Base-by-base conservation (phyloP, 495 filamentous ascomycete species). In the Penicillium alfredii region DNA sequence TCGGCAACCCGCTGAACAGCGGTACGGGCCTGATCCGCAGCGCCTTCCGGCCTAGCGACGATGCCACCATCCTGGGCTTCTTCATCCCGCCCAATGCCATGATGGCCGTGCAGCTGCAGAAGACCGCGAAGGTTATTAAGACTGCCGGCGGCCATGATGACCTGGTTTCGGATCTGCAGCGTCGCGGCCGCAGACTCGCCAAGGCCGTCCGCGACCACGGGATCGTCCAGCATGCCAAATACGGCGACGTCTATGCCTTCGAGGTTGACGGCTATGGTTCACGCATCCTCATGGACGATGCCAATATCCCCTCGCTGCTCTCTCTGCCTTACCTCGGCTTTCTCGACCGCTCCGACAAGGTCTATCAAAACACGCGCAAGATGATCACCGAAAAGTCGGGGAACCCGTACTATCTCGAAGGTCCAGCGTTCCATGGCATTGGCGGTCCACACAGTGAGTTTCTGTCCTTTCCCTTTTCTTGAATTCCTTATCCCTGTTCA, bases 231-330 rank as follows among this genome's bases (percentile, higher is more conserved):
- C 88, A 95, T 51, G 74, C 80, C 45, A 80, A 73, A 26, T 94
- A 81, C 45, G 93, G 93, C 18, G 67, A 83, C 13, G 92, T 99
- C 3, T 99, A 94, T 56, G 92, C 92, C 4, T 99, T 83, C 54
- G 92, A 99, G 61, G 87, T 97, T 9, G 92, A 99, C 55, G 92
- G 92, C 1, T 99, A 92, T 48, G 93, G 92, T 30, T 88, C 84
- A 8, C 72, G 77, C 4, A 84, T 94, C 33, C 59, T 98, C 19
- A 97, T 98, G 92, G 92, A 99, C 47, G 92, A 99, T 56, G 92
- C 92, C 8, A 99, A 99, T 47, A 75, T 97, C 23, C 92, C 92
- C 1, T 94, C 88, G 0, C 64, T 99, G 7, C 70, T 99, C 1
- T 80, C 89, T 12, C 69, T 99, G 8, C 92, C 92, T 2, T 66